A percentile compares a stretch with the other conserved stretches of the same genome.
phyloP scores from a whole-genome alignment of 306 rosid genomes.

The Lablab purpureus region DNA sequence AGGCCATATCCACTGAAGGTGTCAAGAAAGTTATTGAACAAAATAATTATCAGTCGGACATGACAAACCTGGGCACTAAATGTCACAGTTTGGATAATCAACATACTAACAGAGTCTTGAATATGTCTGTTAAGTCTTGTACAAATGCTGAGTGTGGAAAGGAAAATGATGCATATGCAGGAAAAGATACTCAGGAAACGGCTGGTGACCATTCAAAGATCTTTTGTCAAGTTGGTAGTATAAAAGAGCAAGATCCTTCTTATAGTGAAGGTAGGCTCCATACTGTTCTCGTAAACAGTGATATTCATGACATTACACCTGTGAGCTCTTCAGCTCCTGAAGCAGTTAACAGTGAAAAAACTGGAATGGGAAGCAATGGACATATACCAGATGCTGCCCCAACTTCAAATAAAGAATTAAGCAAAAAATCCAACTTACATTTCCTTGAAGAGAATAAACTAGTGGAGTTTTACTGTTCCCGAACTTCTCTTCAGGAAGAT shows the following conservation, averaged over 20 bases:
- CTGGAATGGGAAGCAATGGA: conserved; percentile 49
- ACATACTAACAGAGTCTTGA: conserved; percentile 5
- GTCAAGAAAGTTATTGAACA: conserved; percentile 56
- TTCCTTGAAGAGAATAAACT: conserved; percentile 43
- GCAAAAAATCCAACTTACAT: conserved; percentile 40
- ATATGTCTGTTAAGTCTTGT: conserved; percentile 48
- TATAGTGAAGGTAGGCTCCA: conserved; percentile 47
- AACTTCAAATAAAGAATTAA: conserved; percentile 41
- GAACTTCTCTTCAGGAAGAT: conserved; percentile 41
- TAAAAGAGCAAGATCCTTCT: conserved; percentile 48
- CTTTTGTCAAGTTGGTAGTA: conserved; percentile 49
- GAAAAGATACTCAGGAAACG: conserved; percentile 52
- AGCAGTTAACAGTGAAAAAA: conserved; percentile 41
- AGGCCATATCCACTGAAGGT: conserved; percentile 41
- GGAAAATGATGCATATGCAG: conserved; percentile 46
- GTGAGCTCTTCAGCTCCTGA: conserved; percentile 49
- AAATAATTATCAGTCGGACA: conserved; percentile 46
- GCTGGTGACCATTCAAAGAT: conserved; percentile 45
- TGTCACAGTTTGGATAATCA: conserved; percentile 48
- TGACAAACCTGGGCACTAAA: conserved; percentile 45
- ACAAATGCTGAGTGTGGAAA: conserved; percentile 46
- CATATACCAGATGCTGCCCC: conserved; percentile 48
- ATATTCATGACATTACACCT: conserved; percentile 35
- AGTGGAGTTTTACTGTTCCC: conserved; percentile 34
- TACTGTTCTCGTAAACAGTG: conserved; percentile 41